Conservation (phyloP, 2,329 filamentous ascomycete species). For the Fusarium sp. region DNA sequence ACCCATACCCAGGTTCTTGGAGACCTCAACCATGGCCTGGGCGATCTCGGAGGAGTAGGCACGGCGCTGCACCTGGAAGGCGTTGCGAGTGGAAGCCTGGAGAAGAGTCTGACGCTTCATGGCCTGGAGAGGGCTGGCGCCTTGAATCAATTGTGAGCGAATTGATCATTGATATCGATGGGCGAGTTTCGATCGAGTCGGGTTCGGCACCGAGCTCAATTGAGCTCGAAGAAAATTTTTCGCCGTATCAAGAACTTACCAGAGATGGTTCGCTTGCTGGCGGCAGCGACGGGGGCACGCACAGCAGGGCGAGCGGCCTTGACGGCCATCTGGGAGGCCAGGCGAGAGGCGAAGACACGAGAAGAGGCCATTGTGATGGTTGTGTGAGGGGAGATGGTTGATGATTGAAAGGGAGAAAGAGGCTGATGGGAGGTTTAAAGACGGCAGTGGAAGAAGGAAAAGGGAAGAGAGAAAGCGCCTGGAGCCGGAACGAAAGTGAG, state of each 20-base stretch:
- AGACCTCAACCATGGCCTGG: slow-evolving; percentile 88
- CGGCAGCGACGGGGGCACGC: slow-evolving; percentile 69
- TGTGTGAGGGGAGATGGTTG: slow-evolving; percentile 51
- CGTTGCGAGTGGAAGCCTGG: slow-evolving; percentile 71
- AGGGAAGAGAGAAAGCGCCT: slow-evolving; percentile 53
- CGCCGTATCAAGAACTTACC: slow-evolving; percentile 62
- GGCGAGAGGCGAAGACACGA: slow-evolving; percentile 79
- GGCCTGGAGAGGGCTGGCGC: slow-evolving; percentile 73
- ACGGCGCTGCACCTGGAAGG: slow-evolving; percentile 72
- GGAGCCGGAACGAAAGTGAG: slow-evolving; percentile 50
- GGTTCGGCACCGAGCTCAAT: slow-evolving; percentile 41
- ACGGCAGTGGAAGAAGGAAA: slow-evolving; percentile 52
- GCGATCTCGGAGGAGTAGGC: slow-evolving; percentile 90
- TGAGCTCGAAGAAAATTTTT: slow-evolving; percentile 46
- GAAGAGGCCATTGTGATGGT: slow-evolving; percentile 81
- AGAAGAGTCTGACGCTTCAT: slow-evolving; percentile 78
- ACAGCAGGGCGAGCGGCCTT: slow-evolving; percentile 82
- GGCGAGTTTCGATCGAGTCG: slow-evolving; percentile 47
- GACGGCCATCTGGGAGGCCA: slow-evolving; percentile 78
- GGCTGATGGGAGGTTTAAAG: slow-evolving; percentile 48
- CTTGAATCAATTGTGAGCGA: slow-evolving; percentile 52
- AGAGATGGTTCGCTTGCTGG: slow-evolving; percentile 79
- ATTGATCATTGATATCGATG: slow-evolving; percentile 42
- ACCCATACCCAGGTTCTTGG: slow-evolving; percentile 91
- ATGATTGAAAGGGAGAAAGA: slow-evolving; percentile 42